Evolutionary conservation across 805 yeast species (phyloP), one percentile per base, ranked within the genome.

Genomic region (Candida chilensis): DNA sequence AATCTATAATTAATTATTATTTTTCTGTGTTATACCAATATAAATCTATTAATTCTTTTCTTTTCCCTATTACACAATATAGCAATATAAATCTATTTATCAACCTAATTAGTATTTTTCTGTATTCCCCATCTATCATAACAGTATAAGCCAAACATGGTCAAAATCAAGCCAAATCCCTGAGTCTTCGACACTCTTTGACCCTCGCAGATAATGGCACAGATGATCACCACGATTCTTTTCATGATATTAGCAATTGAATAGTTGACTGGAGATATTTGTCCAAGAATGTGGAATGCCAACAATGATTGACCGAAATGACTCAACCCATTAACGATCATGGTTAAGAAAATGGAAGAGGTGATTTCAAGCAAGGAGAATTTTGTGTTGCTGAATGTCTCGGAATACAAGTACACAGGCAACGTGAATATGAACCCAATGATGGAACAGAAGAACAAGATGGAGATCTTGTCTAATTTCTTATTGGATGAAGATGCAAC

Each of bases 201-300:
- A 18, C 76, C 71, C 48, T 81, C 90, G 65, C 80, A 68, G 2
- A 76, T 32, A 34, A 82, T 68, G 1, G 87, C 78, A 38, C 74
- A 71, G 15, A 73, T 52, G 32, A 82, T 82, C 28, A 81, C 78
- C 17, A 78, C 72, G 33, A 82, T 81, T 44, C 90, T 60, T 44
- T 82, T 82, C 53, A 80, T 50, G 29, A 82, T 81, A 48, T 78
- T 82, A 18, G 88, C 92, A 45, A 82, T 78, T 24, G 86, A 77
- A 50, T 82, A 82, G 47, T 78, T 79, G 28, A 82, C 80, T 4
- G 92, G 82, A n/a, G 79, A 67, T 16, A 81, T 64, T 41, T 69
- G 48, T 2, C 90, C 90, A 39, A 82, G 65, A 27, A 82, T 66
- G 49, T 79, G 87, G 51, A 82, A 82, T 16, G 90, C 90, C 28